phyloP scores from a whole-genome alignment of 2,329 filamentous ascomycete genomes.

The Ceratocystis eucalypticola region DNA sequence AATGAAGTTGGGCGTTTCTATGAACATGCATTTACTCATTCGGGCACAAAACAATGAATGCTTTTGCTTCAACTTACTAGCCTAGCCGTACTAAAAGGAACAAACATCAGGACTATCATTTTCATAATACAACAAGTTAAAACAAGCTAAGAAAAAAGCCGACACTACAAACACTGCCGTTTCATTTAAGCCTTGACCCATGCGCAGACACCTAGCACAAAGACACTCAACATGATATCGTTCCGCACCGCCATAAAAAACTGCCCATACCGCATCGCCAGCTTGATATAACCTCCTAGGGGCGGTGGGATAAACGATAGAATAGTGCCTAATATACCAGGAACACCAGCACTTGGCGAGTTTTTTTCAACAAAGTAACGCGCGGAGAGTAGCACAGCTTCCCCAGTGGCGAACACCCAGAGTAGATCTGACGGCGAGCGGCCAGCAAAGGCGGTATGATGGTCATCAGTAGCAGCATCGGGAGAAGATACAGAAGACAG shows the following conservation, averaged over 20 bases:
- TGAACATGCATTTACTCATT: too few relatives aligned
- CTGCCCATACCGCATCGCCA: constrained; percentile 51
- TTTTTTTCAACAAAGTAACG: constrained; percentile 51
- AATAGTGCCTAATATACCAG: constrained; percentile 44
- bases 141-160: not conserved
- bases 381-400: constrained; percentile 57
- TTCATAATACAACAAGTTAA: not conserved
- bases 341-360: constrained; percentile 30
- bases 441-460: not conserved
- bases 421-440: constrained; percentile 41
- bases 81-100: too few relatives aligned
- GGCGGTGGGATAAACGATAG: constrained; percentile 53
- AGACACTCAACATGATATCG: constrained; percentile 64
- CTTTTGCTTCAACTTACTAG: too few relatives aligned
- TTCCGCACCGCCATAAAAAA: constrained; percentile 58
- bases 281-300: constrained; percentile 46
- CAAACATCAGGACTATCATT: too few relatives aligned
- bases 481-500: constrained; percentile 22
- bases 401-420: constrained; percentile 66
- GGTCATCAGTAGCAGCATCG: constrained; percentile 24
- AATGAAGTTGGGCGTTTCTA: too few relatives aligned
- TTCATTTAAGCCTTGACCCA: constrained; percentile 29
- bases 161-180: not conserved
- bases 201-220: constrained; percentile 51
- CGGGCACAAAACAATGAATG: too few relatives aligned